These are phyloP conservation scores for Colletotrichum tabaci DNA, from an alignment of 2,329 filamentous ascomycete species.

Conservation along the genomic window DNA sequence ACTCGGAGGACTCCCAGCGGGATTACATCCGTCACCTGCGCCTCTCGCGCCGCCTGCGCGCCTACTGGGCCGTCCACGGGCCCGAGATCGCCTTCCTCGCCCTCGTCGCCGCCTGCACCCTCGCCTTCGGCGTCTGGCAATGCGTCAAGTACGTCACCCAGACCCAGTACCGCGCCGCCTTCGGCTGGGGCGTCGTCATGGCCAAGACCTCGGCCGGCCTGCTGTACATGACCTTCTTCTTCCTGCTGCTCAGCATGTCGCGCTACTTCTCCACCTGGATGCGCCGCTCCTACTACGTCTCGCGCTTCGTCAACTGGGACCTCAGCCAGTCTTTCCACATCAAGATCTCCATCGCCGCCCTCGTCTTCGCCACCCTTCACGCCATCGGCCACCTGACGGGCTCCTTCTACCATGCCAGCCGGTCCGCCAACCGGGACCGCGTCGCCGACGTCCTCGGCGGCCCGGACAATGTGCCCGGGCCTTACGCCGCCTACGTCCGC, in stretches of 20 bases:
- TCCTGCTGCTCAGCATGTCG: slow-evolving; percentile 71
- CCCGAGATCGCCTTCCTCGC: slow-evolving; percentile 65
- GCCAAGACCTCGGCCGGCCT: slow-evolving; percentile 69
- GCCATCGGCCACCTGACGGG: slow-evolving; percentile 69
- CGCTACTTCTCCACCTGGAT: slow-evolving; percentile 68
- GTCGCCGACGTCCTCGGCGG: slow-evolving; percentile 64
- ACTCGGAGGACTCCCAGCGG: slow-evolving; percentile 62
- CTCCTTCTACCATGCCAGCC: slow-evolving; percentile 66
- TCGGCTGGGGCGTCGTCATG: slow-evolving; percentile 70
- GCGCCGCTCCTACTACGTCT: slow-evolving; percentile 65
- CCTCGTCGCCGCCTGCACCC: slow-evolving; percentile 62
- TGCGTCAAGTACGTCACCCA: slow-evolving; percentile 66
- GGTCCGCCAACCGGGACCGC: slow-evolving; percentile 57
- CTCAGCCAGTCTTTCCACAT: slow-evolving; percentile 70
- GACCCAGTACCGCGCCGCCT: slow-evolving; percentile 60
- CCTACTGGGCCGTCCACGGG: slow-evolving; percentile 70
- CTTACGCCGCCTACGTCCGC: slow-evolving; percentile 63
- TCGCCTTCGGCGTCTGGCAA: slow-evolving; percentile 70
- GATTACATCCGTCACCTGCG: slow-evolving; percentile 62
- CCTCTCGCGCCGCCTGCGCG: slow-evolving; percentile 61
- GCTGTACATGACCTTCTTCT: slow-evolving; percentile 71
- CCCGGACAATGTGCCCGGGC: slow-evolving; percentile 57
- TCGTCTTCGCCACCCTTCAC: slow-evolving; percentile 67
- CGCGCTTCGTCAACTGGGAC: slow-evolving; percentile 71
- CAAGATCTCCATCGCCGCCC: slow-evolving; percentile 65